Conservation (phyloP, 768 basidiomycete genomes). For the Termitomyces sp. region DNA sequence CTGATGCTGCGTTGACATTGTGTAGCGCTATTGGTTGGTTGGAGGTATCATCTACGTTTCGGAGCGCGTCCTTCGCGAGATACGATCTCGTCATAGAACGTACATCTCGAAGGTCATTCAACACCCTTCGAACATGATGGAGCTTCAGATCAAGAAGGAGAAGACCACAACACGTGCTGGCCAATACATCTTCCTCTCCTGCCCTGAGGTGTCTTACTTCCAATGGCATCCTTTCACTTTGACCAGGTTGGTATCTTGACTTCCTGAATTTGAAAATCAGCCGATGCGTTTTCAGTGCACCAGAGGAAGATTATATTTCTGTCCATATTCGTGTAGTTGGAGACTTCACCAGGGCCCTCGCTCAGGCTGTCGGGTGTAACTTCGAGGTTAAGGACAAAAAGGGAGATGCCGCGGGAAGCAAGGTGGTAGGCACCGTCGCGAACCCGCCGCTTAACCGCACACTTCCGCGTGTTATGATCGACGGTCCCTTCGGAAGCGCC, state of each 20-base stretch:
- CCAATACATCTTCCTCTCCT: conserved; percentile 89
- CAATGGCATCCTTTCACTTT: conserved; percentile 98
- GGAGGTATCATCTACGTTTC: conserved; percentile 81
- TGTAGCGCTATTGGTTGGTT: conserved; percentile 82
- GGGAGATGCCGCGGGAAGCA: conserved; percentile 48
- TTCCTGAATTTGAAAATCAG: not conserved
- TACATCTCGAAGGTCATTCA: conserved; percentile 94
- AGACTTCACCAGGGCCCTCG: conserved; percentile 82
- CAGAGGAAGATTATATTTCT: conserved; percentile 93
- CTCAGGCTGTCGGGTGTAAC: conserved; percentile 80
- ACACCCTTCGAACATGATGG: conserved; percentile 91
- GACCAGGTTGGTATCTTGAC: conserved; percentile 50
- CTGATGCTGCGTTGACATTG: not conserved
- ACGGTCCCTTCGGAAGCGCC: conserved; percentile 92
- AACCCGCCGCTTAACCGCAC: conserved; percentile 63
- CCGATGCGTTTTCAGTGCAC: conserved; percentile 49
- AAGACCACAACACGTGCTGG: conserved; percentile 78
- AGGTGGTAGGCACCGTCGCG: conserved; percentile 51
- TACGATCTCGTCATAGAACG: conserved; percentile 86
- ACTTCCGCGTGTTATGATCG: conserved; percentile 91
- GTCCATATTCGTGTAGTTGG: conserved; percentile 92
- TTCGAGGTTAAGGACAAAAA: conserved; percentile 59
- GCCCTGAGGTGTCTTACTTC: conserved; percentile 90
- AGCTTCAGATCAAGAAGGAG: conserved; percentile 97
- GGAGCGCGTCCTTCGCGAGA: conserved; percentile 89